Evolutionary conservation across 371 early-diverging fungal species (phyloP).

Genomic region (Mucor irregularis): DNA sequence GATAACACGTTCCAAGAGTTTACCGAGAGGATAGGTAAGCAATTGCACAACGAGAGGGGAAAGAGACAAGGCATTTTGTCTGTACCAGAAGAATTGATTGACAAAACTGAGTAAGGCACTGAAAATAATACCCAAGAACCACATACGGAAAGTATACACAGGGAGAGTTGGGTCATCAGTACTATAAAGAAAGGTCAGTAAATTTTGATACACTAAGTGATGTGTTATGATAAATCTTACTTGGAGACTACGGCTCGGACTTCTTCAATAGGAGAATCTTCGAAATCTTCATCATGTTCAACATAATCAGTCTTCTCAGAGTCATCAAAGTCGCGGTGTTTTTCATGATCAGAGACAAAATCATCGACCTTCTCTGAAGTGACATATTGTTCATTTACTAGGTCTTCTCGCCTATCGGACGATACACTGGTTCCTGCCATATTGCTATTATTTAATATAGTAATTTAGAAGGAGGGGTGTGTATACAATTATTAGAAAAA

Average conservation of each 20-base stretch:
- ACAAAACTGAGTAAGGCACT: conserved; percentile 59
- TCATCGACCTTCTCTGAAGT: conserved; percentile 23
- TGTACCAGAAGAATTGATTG: conserved; percentile 80
- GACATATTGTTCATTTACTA: conserved; percentile 4
- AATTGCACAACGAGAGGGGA: conserved; percentile 58
- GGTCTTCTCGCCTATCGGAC: conserved; percentile 11
- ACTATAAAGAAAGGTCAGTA: conserved; percentile 19
- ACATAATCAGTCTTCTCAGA: neutral
- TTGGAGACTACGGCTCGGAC: conserved; percentile 66
- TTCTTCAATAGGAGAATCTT: conserved; percentile 75
- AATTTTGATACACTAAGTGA: conserved; percentile 11
- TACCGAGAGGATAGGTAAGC: conserved; percentile 68
- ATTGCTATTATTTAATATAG: neutral
- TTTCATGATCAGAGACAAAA: neutral
- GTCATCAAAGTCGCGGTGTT: neutral
- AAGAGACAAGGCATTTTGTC: conserved; percentile 52
- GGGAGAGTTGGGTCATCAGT: conserved; percentile 70
- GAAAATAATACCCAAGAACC: conserved; percentile 67
- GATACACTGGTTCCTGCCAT: conserved; percentile 18
- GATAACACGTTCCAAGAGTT: conserved; percentile 59
- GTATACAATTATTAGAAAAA: neutral
- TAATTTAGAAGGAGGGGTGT: neutral
- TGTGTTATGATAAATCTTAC: neutral
- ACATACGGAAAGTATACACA: conserved; percentile 76
- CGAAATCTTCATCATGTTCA: conserved; percentile 1